Evolutionary conservation across 768 basidiomycete genomes (phyloP).

Genomic region (Phylloporus sp.): DNA sequence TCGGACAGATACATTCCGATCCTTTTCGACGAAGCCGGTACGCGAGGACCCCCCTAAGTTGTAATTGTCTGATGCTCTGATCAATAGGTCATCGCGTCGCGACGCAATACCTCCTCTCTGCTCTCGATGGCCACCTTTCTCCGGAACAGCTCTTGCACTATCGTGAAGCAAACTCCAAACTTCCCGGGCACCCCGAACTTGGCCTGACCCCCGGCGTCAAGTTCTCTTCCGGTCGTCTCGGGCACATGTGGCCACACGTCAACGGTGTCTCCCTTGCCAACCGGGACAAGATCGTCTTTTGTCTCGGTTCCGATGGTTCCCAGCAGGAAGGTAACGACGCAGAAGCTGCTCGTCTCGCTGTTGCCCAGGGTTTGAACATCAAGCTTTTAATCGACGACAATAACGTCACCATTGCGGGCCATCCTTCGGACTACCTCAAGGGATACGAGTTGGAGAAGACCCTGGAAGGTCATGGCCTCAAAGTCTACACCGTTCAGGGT

Average conservation of each 20-base stretch:
- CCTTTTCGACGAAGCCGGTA: conserved; percentile 79
- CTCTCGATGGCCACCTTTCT: conserved; percentile 66
- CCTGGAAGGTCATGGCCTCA: conserved; percentile 75
- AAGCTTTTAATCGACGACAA: conserved; percentile 89
- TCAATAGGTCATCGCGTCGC: conserved; percentile 78
- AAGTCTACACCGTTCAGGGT: conserved; percentile 66
- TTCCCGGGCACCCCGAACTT: conserved; percentile 86
- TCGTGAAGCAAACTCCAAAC: conserved; percentile 78
- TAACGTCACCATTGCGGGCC: conserved; percentile 89
- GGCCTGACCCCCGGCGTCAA: conserved; percentile 90
- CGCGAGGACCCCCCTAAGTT: conserved; percentile 17
- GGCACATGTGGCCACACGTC: conserved; percentile 86
- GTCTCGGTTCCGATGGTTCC: conserved; percentile 84
- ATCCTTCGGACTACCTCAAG: conserved; percentile 80
- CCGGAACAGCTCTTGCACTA: conserved; percentile 78
- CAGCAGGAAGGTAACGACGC: conserved; percentile 92
- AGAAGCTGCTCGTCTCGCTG: conserved; percentile 82
- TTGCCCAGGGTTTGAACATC: conserved; percentile 76
- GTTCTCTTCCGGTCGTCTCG: conserved; percentile 89
- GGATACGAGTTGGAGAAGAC: conserved; percentile 71
- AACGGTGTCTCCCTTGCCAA: conserved; percentile 83
- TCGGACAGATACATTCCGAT: conserved; percentile 60
- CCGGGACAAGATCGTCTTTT: conserved; percentile 70
- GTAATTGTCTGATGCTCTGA: background rate
- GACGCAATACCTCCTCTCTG: conserved; percentile 81